These are phyloP conservation scores for Lentinula boryana DNA, from an alignment of 768 basidiomycete genomes.

Conservation along the genomic window DNA sequence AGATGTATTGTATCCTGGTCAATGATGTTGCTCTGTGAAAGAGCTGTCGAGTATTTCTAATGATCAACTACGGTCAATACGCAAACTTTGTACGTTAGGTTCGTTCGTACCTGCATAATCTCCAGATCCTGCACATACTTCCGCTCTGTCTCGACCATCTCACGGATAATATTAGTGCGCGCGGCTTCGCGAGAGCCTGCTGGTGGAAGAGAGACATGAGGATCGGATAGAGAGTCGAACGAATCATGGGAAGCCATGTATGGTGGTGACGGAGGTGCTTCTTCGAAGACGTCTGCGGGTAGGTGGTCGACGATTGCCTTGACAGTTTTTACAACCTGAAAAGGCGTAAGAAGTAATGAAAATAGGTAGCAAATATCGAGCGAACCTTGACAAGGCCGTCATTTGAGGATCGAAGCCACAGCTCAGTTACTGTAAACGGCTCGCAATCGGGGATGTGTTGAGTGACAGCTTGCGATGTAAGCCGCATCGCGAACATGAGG, in stretches of 20 bases:
- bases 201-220: conserved; percentile 30
- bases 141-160: conserved; percentile 92
- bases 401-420: conserved; percentile 86
- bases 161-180: conserved; percentile 74
- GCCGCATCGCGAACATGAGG: conserved; percentile 86
- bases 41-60: conserved; percentile 83
- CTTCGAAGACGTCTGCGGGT: conserved; percentile 62
- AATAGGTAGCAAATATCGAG: neutral
- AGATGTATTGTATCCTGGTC: conserved; percentile 94
- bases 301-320: conserved; percentile 77
- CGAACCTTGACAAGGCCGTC: conserved; percentile 92
- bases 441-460: conserved; percentile 65
- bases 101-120: conserved; percentile 77
- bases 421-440: conserved; percentile 85
- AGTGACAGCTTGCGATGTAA: conserved; percentile 56
- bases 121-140: conserved; percentile 97
- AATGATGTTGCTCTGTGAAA: conserved; percentile 78
- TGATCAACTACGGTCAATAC: conserved; percentile 12
- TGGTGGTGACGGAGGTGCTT: conserved; percentile 53
- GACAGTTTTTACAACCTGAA: conserved; percentile 84
- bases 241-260: conserved; percentile 52
- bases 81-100: conserved; percentile 6
- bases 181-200: conserved; percentile 59
- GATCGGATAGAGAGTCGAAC: conserved; percentile 48
- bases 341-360: neutral